Evolutionary conservation across 2,329 filamentous ascomycete species (phyloP).

Genomic region (Alternaria novae-zelandiae): DNA sequence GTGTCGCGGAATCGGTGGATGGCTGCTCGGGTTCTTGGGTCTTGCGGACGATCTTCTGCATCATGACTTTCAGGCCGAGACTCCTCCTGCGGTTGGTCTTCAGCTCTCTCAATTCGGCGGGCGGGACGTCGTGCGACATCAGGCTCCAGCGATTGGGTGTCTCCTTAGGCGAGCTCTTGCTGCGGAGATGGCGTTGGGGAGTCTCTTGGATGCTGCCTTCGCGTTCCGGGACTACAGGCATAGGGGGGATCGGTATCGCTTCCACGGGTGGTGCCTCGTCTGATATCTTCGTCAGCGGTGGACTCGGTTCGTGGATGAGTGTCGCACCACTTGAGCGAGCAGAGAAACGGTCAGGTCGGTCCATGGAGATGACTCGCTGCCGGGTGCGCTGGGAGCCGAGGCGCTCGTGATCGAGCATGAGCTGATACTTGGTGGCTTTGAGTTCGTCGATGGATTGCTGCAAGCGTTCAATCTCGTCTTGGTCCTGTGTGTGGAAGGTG

Average conservation of each 20-base stretch:
- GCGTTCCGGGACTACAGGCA: slow-evolving; percentile 8
- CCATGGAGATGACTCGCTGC: slow-evolving; percentile 26
- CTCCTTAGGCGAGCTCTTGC: slow-evolving; percentile 12
- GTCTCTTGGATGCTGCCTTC: slow-evolving; percentile 27
- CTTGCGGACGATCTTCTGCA: slow-evolving; percentile 37
- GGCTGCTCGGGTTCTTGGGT: slow-evolving; percentile 18
- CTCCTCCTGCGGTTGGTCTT: slow-evolving; percentile 24
- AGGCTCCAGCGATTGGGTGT: slow-evolving; percentile 20
- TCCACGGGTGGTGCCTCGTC: slow-evolving; percentile 20
- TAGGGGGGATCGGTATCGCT: slow-evolving; percentile 5
- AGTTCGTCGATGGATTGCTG: slow-evolving; percentile 31
- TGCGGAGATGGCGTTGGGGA: slow-evolving; percentile 20
- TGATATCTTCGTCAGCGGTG: slow-evolving; percentile 18
- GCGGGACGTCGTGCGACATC: slow-evolving; percentile 30
- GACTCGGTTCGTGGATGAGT: slow-evolving; percentile 34
- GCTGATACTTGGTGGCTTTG: slow-evolving; percentile 36
- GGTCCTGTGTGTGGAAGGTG: slow-evolving; percentile 23
- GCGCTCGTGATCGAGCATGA: slow-evolving; percentile 43
- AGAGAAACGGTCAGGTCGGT: slow-evolving; percentile 25
- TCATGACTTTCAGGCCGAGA: slow-evolving; percentile 32
- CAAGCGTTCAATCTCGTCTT: slow-evolving; percentile 36
- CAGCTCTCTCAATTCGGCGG: slow-evolving; percentile 25
- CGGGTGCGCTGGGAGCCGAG: slow-evolving; percentile 32
- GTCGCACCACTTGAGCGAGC: slow-evolving; percentile 43
- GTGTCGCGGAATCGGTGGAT: background rate